phyloP scores from a whole-genome alignment of 2,329 filamentous ascomycete genomes.

The Paraconiothyrium sp. region DNA sequence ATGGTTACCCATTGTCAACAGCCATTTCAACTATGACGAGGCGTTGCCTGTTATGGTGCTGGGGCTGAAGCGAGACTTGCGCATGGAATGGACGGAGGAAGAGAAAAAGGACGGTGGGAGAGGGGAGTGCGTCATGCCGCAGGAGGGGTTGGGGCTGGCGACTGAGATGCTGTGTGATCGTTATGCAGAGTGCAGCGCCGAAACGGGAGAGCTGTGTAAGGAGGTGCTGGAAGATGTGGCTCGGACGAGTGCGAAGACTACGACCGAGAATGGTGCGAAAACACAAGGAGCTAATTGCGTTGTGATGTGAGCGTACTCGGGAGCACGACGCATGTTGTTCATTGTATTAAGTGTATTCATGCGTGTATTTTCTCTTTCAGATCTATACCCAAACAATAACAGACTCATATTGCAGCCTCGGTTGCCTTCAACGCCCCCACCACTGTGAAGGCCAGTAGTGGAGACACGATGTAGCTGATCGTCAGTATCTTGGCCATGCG shows the following conservation, averaged over 20 bases:
- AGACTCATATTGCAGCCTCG: conserved; percentile 32
- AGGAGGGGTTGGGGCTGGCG: conserved; percentile 60
- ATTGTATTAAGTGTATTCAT: background rate
- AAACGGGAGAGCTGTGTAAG: conserved; percentile 67
- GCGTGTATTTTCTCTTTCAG: background rate
- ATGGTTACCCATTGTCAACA: conserved; percentile 57
- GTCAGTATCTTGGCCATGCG: conserved; percentile 61
- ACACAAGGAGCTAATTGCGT: conserved; percentile 48
- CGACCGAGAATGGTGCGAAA: conserved; percentile 63
- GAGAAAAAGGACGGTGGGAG: conserved; percentile 45
- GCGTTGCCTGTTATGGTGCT: conserved; percentile 66
- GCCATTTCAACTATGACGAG: conserved; percentile 63
- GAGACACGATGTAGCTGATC: conserved; percentile 42
- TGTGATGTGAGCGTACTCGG: conserved; percentile 22
- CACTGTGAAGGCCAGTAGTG: conserved; percentile 42
- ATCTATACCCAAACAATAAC: too few species aligned
- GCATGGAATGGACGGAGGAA: conserved; percentile 54
- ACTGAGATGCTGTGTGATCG: conserved; percentile 69
- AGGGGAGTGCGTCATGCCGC: conserved; percentile 59
- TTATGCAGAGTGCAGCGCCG: conserved; percentile 70
- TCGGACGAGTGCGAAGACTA: conserved; percentile 66
- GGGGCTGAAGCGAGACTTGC: conserved; percentile 67
- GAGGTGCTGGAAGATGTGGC: conserved; percentile 70
- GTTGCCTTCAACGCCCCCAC: conserved; percentile 43
- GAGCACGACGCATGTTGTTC: background rate